phyloP scores from a whole-genome alignment of 495 filamentous ascomycete species.

The Letharia columbiana region DNA sequence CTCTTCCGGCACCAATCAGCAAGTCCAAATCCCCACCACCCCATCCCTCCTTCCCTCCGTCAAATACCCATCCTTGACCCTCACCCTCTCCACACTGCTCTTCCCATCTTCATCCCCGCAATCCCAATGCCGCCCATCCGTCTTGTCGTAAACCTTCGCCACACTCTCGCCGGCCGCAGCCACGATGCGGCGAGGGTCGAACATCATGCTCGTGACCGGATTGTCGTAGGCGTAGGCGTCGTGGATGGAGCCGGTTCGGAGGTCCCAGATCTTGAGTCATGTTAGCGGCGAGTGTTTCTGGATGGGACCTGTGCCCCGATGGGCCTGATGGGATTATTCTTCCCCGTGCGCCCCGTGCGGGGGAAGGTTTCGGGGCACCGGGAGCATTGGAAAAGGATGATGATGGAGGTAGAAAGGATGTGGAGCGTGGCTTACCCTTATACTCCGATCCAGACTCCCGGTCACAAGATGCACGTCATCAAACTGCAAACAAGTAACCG shows the following conservation, averaged over 20 bases:
- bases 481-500: constrained; percentile 92
- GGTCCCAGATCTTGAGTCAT: constrained; percentile 81
- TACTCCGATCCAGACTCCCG: constrained; percentile 85
- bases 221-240: constrained; percentile 95
- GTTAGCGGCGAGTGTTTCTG: constrained; percentile 10
- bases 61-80: constrained; percentile 89
- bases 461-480: constrained; percentile 94
- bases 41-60: constrained; percentile 86
- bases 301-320: not conserved
- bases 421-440: constrained; percentile 60
- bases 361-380: not conserved
- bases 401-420: not conserved
- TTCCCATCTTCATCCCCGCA: constrained; percentile 61
- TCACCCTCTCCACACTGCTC: constrained; percentile 74
- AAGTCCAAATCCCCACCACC: constrained; percentile 85
- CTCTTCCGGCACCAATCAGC: constrained; percentile 33
- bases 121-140: constrained; percentile 92
- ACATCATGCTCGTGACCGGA: constrained; percentile 95
- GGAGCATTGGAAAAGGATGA: not conserved
- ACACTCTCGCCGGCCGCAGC: constrained; percentile 84
- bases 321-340: not conserved
- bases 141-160: constrained; percentile 96
- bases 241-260: constrained; percentile 89
- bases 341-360: too few relatives aligned
- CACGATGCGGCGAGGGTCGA: constrained; percentile 84